A percentile compares a stretch with the other conserved stretches of the same genome.
Conservation (phyloP, 352 stramenopile species). For the Globisporangium okanoganense region DNA sequence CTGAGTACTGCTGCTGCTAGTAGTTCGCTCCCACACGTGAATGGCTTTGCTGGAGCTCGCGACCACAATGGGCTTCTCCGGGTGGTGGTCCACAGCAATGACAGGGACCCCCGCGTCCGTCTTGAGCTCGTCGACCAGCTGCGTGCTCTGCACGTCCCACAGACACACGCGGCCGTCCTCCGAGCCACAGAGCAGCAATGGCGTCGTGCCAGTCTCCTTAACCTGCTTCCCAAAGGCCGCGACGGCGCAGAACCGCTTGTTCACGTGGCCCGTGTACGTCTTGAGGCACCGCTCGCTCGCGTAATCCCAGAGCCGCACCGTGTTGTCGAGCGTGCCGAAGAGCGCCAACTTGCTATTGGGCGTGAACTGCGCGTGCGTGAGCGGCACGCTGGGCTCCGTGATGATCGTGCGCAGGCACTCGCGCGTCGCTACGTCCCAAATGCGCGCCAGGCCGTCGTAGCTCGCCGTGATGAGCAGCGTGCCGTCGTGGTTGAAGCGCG, state of each 20-base stretch:
- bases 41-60: constrained; percentile 80
- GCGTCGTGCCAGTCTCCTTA: neutral
- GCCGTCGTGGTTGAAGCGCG: constrained; percentile 93
- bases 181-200: constrained; percentile 86
- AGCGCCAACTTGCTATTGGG: constrained; percentile 95
- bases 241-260: constrained; percentile 86
- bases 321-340: constrained; percentile 88
- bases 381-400: constrained; percentile 42
- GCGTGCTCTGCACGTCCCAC: constrained; percentile 89
- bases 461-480: constrained; percentile 88
- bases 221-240: constrained; percentile 49
- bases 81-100: constrained; percentile 86
- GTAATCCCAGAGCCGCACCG: constrained; percentile 91
- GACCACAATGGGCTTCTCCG: constrained; percentile 51
- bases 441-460: constrained; percentile 80
- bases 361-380: constrained; percentile 87
- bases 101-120: constrained; percentile 64
- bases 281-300: constrained; percentile 54
- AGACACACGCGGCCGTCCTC: constrained; percentile 91
- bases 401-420: constrained; percentile 95
- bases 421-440: constrained; percentile 96
- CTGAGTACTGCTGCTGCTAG: constrained; percentile 19
- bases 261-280: constrained; percentile 70
- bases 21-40: constrained; percentile 35
- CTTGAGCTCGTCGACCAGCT: constrained; percentile 33